Evolutionary conservation across 306 rosid genomes (phyloP).

Genomic region (Cucurbita argyrosperma): DNA sequence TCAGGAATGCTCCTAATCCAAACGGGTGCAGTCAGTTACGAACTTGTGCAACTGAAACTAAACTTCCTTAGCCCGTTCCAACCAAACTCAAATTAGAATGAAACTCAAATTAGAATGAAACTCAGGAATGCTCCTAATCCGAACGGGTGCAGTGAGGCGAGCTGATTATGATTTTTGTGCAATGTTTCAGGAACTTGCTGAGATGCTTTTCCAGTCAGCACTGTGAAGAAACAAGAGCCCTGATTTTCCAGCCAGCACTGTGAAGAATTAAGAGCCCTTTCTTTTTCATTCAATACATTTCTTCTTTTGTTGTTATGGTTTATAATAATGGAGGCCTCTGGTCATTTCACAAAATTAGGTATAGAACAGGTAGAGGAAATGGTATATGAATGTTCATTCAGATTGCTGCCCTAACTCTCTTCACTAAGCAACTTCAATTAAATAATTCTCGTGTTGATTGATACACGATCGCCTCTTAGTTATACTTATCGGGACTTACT

Average conservation of each 20-base stretch:
- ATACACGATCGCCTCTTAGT: too few species aligned
- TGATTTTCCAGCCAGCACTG: conserved; percentile 66
- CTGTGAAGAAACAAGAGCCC: conserved; percentile 22
- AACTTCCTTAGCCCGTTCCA: too few species aligned
- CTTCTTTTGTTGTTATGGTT: neutral
- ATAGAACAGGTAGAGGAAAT: neutral
- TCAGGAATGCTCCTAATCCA: too few species aligned
- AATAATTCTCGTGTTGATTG: too few species aligned
- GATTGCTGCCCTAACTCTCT: too few species aligned
- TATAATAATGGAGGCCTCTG: neutral
- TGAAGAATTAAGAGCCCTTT: conserved; percentile 15
- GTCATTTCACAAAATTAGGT: neutral
- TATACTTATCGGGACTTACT: too few species aligned
- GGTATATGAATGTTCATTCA: neutral
- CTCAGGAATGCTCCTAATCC: neutral
- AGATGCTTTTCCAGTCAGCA: conserved; percentile 74
- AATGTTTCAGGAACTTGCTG: conserved; percentile 84
- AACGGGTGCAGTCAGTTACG: too few species aligned
- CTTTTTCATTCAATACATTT: neutral
- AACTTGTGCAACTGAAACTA: too few species aligned
- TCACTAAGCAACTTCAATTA: too few species aligned
- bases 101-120: too few species aligned
- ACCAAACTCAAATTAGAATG: too few species aligned
- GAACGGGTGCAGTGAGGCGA: neutral
- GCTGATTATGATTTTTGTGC: neutral